Conservation (phyloP, 495 filamentous ascomycete genomes). For the Penicillium mononematosum region DNA sequence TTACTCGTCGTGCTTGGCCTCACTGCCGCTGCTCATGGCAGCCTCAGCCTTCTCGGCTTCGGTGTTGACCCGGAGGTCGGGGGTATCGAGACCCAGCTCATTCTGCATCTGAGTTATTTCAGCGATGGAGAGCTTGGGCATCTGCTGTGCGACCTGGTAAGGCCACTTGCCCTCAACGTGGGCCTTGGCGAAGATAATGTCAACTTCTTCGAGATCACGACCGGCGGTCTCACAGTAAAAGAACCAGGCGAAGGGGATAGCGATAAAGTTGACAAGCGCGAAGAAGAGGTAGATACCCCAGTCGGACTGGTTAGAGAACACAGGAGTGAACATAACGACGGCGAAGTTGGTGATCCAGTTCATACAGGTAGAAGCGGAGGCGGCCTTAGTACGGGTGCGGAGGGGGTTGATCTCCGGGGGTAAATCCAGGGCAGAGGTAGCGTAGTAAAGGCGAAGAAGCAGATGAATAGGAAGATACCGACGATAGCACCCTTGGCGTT, state of each 20-base stretch:
- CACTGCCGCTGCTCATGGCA: slow-evolving; percentile 30
- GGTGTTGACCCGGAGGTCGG: slow-evolving; percentile 16
- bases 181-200: slow-evolving; percentile 50
- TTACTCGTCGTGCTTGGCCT: slow-evolving; percentile 28
- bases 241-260: slow-evolving; percentile 63
- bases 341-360: slow-evolving; percentile 52
- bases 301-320: slow-evolving; percentile 28
- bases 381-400: slow-evolving; percentile 65
- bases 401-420: slow-evolving; percentile 74
- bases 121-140: slow-evolving; percentile 40
- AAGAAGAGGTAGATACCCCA: slow-evolving; percentile 60
- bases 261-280: slow-evolving; percentile 63
- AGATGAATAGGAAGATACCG: slow-evolving; percentile 43
- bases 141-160: slow-evolving; percentile 32
- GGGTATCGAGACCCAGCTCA: slow-evolving; percentile 31
- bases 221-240: slow-evolving; percentile 69
- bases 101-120: slow-evolving; percentile 33
- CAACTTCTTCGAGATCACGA: slow-evolving; percentile 73
- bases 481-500: slow-evolving; percentile 40
- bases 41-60: slow-evolving; percentile 34
- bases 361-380: slow-evolving; percentile 43
- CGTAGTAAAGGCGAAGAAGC: slow-evolving; percentile 41
- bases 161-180: slow-evolving; percentile 41
- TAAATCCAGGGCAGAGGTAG: slow-evolving; percentile 67
- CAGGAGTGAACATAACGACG: slow-evolving; percentile 49